Evolutionary conservation across 2,329 filamentous ascomycete species (phyloP).

Genomic region (Mycosphaerella sp.): DNA sequence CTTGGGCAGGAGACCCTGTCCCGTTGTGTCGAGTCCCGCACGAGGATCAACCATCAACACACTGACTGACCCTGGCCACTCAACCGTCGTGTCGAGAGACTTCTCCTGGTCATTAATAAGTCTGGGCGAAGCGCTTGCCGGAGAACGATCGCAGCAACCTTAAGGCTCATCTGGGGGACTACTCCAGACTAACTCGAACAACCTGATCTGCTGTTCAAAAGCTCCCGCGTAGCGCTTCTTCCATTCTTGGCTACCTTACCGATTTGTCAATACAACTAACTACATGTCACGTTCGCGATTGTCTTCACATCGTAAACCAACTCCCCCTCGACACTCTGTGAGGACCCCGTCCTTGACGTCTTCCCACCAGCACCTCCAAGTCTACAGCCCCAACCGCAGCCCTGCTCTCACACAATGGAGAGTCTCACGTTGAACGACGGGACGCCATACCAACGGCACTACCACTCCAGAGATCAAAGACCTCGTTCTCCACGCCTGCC

Average conservation of each 20-base stretch:
- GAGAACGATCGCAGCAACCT: constrained; percentile 18
- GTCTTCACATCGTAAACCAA: constrained; percentile 3
- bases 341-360: not conserved
- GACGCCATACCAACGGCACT: constrained; percentile 16
- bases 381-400: not conserved
- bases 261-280: constrained; percentile 7
- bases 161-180: constrained; percentile 17
- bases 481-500: constrained; percentile 29
- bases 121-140: constrained; percentile 11
- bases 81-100: constrained; percentile 3
- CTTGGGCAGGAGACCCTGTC: constrained; percentile 15
- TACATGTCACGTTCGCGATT: constrained; percentile 9
- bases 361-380: not conserved
- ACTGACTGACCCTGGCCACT: constrained; percentile 14
- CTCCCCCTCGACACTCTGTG: not conserved
- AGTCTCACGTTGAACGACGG: constrained; percentile 20
- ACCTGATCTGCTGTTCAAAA: constrained; percentile 13
- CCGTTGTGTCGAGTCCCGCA: constrained; percentile 20
- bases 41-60: constrained; percentile 17
- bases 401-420: constrained; percentile 16
- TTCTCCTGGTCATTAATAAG: constrained; percentile 15
- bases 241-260: constrained; percentile 10
- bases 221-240: constrained; percentile 14
- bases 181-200: constrained; percentile 14
- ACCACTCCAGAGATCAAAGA: constrained; percentile 16